Evolutionary conservation across 1,139 yeast genomes (phyloP).

Genomic region (Magnusiomyces clavatus): DNA sequence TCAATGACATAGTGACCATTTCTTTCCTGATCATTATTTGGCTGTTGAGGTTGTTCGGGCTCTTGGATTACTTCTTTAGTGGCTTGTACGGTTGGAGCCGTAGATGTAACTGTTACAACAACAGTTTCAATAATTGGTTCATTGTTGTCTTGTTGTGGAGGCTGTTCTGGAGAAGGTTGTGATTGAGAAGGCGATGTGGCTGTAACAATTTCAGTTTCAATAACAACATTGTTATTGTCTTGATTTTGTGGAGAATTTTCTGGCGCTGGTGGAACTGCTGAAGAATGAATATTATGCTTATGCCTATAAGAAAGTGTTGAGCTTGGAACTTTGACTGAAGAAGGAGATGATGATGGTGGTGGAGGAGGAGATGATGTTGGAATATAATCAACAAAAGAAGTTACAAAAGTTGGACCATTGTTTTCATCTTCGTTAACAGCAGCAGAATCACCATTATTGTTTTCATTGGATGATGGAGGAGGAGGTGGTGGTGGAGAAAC

Average conservation of each 20-base stretch:
- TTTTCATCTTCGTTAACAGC: neutral
- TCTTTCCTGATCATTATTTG: too few species aligned
- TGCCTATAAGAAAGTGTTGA: neutral
- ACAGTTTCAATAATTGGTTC: too few species aligned
- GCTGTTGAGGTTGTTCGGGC: too few species aligned
- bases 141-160: too few species aligned
- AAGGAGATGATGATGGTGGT: conserved; percentile 10
- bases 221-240: too few species aligned
- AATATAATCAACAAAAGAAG: neutral
- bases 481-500: neutral
- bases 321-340: conserved; percentile 4
- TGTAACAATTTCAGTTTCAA: too few species aligned
- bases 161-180: neutral
- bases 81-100: too few species aligned
- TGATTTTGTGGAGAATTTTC: too few species aligned
- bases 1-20: too few species aligned
- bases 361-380: neutral
- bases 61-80: too few species aligned
- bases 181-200: neutral
- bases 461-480: neutral
- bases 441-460: neutral
- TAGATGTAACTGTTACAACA: too few species aligned
- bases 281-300: neutral
- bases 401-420: neutral
- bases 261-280: neutral